Evolutionary conservation across 78 protist species (phyloP).

Genomic region (Pigoraptor vietnamica): DNA sequence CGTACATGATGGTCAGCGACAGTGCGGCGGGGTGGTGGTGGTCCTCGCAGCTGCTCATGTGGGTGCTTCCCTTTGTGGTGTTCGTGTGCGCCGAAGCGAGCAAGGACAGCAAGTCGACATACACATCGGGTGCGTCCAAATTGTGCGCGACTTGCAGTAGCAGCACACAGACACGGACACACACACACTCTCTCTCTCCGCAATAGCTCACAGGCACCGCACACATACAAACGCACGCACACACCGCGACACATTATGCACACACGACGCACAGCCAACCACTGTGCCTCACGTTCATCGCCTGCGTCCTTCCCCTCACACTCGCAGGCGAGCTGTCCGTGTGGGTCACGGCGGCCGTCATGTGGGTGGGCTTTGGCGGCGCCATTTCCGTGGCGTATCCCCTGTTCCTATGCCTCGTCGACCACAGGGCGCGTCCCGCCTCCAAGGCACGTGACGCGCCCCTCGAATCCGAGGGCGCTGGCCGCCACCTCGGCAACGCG

Average conservation of each 20-base stretch:
- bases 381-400: background rate
- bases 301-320: no score
- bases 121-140: background rate
- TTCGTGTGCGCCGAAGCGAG: background rate
- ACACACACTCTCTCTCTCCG: background rate
- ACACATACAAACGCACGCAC: no score
- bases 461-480: background rate
- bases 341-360: background rate
- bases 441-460: background rate
- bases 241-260: no score
- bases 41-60: background rate
- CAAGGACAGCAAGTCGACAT: background rate
- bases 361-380: background rate
- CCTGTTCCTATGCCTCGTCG: background rate
- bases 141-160: background rate
- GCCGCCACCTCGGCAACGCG: background rate
- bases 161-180: background rate
- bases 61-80: background rate
- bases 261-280: no score
- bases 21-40: background rate
- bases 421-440: background rate
- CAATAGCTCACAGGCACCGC: no score
- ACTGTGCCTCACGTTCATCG: background rate
- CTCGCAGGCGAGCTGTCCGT: background rate
- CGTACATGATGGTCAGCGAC: background rate